phyloP scores from a whole-genome alignment of 1,284 basidiomycete species.

The Trichosporon coremiiforme region DNA sequence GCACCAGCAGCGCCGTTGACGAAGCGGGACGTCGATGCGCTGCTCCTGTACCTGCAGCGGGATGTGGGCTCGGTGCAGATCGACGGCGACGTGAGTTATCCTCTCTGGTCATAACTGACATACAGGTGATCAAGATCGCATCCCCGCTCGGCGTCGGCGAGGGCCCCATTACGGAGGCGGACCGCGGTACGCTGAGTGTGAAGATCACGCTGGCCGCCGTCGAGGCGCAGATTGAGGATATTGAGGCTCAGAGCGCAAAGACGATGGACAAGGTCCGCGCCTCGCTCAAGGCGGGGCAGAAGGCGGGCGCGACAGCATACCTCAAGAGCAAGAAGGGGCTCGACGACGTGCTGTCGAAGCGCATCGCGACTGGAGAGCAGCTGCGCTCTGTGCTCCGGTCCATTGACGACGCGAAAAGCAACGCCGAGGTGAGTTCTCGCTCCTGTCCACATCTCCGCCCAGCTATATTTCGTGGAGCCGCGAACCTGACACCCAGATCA shows the following conservation, averaged over 20 bases:
- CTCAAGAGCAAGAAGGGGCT: slow-evolving; percentile 77
- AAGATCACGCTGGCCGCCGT: slow-evolving; percentile 43
- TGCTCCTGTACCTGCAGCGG: slow-evolving; percentile 75
- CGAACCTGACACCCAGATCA: slow-evolving; percentile 66
- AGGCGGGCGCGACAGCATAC: slow-evolving; percentile 71
- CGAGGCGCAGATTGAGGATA: slow-evolving; percentile 52
- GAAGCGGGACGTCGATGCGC: slow-evolving; percentile 62
- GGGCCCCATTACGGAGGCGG: slow-evolving; percentile 54
- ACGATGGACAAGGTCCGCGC: slow-evolving; percentile 68
- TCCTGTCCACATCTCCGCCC: too few relatives aligned
- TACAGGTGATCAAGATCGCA: slow-evolving; percentile 74
- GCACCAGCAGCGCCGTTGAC: slow-evolving; percentile 25
- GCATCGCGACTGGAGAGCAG: slow-evolving; percentile 71
- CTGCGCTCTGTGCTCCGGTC: slow-evolving; percentile 74
- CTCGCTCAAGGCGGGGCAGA: slow-evolving; percentile 69
- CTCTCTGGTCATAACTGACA: slow-evolving; percentile 22
- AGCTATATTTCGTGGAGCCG: too few relatives aligned
- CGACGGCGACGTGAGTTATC: slow-evolving; percentile 67
- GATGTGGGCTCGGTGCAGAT: slow-evolving; percentile 68
- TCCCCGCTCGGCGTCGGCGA: slow-evolving; percentile 49
- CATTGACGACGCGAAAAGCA: slow-evolving; percentile 83
- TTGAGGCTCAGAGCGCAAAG: slow-evolving; percentile 68
- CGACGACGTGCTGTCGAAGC: slow-evolving; percentile 74
- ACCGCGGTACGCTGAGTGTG: slow-evolving; percentile 50
- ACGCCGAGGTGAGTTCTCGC: slow-evolving; percentile 81